Evolutionary conservation across 148 eudicot genomes (phyloP), one percentile per base, ranked within the genome.

Genomic region (Chenopodium berlandieri): DNA sequence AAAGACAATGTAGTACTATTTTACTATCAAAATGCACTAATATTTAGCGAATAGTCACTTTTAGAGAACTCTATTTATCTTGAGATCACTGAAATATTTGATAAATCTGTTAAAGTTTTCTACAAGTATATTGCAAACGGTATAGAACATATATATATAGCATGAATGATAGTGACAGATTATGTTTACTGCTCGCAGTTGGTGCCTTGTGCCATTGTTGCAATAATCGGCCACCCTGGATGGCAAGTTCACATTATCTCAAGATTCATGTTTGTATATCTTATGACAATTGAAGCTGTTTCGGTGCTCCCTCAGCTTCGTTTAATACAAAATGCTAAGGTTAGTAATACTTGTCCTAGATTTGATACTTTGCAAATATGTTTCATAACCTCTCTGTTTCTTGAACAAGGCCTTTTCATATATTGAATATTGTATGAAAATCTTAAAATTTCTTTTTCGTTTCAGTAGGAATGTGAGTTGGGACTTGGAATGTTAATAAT

Each of bases 231-330:
- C 65, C 92, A 91, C 79, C 99, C 97, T 12, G 17, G 80, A 46
- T 85, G 89, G 14, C 63, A 65, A 30, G 52, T 40, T 71, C 4
- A 9, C 69, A 6, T 74, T 46, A 0, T 74, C 7, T 73, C 72
- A 48, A 83, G 91, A 30, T 82, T 91, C 5, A 73, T 89, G 27
- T 95, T 91, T 91, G 93, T 96, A 1, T 91, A 88, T 56, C 85
- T 86, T 75, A 87, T 86, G 50, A 87, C 92, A 80, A 65, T 95
- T 50, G 97, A 95, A 85, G 85, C 98, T 14, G 80, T 93, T 70
- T 86, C 97, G 22, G 94, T 95, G 63, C 88, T 95, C 79, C 98
- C 98, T 75, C 98, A 95, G 81, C 97, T 95, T 72, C 90, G 86
- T 69, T 77, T 95, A 85, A 89, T 95, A 84, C 98, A 95, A 84